Evolutionary conservation across 768 basidiomycete genomes (phyloP), one percentile per base, ranked within the genome.

Genomic region (Trametopsis cervina): DNA sequence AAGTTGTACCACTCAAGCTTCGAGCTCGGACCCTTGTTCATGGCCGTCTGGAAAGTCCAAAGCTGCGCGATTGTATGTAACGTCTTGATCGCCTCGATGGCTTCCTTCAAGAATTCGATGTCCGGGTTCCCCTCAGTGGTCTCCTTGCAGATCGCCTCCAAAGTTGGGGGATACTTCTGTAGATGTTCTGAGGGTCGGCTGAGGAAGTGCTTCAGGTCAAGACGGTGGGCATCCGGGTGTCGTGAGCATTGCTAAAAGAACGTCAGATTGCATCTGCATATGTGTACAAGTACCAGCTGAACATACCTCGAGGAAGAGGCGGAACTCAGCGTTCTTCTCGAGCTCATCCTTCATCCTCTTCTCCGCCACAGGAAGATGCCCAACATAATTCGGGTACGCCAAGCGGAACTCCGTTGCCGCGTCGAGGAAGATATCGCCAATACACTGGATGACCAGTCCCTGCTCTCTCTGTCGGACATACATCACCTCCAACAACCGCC

Each of bases 1-100:
- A 96, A 66, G 62, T 94, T 88, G 60, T 89, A 81, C 93, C 93
- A 97, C 54, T 93, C 88, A 74, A 87, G 82, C 61, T 89, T 91
- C 2, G 75, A 78, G 1, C 85, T 80, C 1, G 78, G 71, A 3
- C 91, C 92, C 57, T 80, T 80, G 12, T 89, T 81, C 84, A 90
- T 92, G 0, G 89, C 85, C 36, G 80, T 75, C 62, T 97, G 93
- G 80, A 94, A 97, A 3, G 91, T 89, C 54, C 84, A 77, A 41
- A 96, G 66, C 62, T 91, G 88, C 0, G 89, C 84, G 4, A 90
- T 76, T 4, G 77, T 76, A 53, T 91, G 88, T 47, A 97, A 66
- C 53, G 79, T 85, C 59, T 83, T 83, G 62, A 97, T 90, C 0
- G 89, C 83, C 42, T 80, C 78, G 37, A 90, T 83, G 2, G 94